phyloP scores from a whole-genome alignment of 2,329 filamentous ascomycete species.

The Tolypocladium ovalisporum region DNA sequence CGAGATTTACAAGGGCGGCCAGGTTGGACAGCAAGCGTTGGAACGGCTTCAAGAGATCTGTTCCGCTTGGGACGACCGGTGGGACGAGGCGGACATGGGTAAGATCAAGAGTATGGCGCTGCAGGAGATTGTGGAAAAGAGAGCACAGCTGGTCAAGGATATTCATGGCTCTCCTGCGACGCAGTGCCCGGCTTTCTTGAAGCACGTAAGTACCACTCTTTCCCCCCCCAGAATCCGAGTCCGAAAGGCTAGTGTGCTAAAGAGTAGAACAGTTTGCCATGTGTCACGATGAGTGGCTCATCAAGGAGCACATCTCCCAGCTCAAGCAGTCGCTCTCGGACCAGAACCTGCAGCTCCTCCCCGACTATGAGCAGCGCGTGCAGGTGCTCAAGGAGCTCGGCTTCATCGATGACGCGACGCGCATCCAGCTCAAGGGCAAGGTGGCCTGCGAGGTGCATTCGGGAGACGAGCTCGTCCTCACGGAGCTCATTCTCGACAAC shows the following conservation, averaged over 20 bases:
- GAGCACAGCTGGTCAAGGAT: slow-evolving; percentile 49
- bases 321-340: slow-evolving; percentile 86
- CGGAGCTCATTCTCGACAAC: slow-evolving; percentile 92
- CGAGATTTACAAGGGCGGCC: slow-evolving; percentile 44
- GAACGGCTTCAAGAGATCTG: slow-evolving; percentile 60
- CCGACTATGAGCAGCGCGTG: slow-evolving; percentile 93
- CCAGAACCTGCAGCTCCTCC: slow-evolving; percentile 88
- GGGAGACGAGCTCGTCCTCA: slow-evolving; percentile 89
- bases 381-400: slow-evolving; percentile 82
- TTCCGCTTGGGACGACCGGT: slow-evolving; percentile 63
- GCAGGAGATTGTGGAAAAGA: slow-evolving; percentile 66
- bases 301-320: slow-evolving; percentile 84
- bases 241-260: not conserved
- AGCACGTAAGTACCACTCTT: slow-evolving; percentile 58
- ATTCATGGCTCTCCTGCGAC: slow-evolving; percentile 57
- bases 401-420: slow-evolving; percentile 78
- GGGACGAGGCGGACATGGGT: slow-evolving; percentile 75
- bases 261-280: slow-evolving; percentile 65
- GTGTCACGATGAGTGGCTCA: slow-evolving; percentile 93
- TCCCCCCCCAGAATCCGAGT: not conserved
- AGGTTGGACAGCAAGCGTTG: slow-evolving; percentile 43
- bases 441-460: slow-evolving; percentile 98
- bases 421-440: slow-evolving; percentile 94
- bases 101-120: slow-evolving; percentile 75
- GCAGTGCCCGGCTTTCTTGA: slow-evolving; percentile 67